A percentile compares a stretch with the other conserved stretches of the same genome.
phyloP scores from a whole-genome alignment of 2,329 filamentous ascomycete genomes.

The Colletotrichum australisinense region DNA sequence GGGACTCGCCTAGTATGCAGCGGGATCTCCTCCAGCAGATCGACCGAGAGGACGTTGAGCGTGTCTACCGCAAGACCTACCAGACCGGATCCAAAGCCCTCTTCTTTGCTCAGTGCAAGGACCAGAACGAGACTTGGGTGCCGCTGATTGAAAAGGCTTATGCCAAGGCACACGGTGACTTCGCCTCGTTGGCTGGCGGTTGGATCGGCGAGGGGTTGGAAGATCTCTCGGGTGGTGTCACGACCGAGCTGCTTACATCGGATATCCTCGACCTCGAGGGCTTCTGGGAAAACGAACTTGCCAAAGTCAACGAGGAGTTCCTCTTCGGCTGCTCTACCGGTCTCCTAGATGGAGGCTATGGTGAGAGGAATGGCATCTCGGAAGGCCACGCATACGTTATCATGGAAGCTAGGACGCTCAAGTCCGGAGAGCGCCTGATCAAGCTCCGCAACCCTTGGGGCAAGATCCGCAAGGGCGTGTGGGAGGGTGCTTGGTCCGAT shows the following conservation, averaged over 20 bases:
- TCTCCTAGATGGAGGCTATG: conserved; percentile 71
- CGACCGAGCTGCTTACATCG: conserved; percentile 73
- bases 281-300: conserved; percentile 86
- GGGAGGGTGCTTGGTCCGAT: conserved; percentile 71
- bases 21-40: conserved; percentile 80
- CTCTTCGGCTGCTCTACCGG: conserved; percentile 78
- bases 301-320: conserved; percentile 84
- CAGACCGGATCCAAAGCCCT: conserved; percentile 82
- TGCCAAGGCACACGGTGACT: conserved; percentile 86
- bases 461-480: conserved; percentile 65
- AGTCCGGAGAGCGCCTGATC: conserved; percentile 64
- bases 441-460: conserved; percentile 73
- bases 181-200: conserved; percentile 75
- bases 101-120: conserved; percentile 81
- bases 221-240: conserved; percentile 76
- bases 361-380: conserved; percentile 67
- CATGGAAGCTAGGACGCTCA: conserved; percentile 66
- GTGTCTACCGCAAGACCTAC: conserved; percentile 76
- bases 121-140: conserved; percentile 86
- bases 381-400: conserved; percentile 71
- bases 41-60: conserved; percentile 78
- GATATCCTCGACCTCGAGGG: conserved; percentile 82
- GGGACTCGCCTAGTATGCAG: conserved; percentile 82
- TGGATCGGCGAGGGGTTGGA: conserved; percentile 73
- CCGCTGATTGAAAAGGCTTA: conserved; percentile 86